Evolutionary conservation across 176 grass and related monocot genomes (phyloP).

Genomic region (Microstegium vimineum): DNA sequence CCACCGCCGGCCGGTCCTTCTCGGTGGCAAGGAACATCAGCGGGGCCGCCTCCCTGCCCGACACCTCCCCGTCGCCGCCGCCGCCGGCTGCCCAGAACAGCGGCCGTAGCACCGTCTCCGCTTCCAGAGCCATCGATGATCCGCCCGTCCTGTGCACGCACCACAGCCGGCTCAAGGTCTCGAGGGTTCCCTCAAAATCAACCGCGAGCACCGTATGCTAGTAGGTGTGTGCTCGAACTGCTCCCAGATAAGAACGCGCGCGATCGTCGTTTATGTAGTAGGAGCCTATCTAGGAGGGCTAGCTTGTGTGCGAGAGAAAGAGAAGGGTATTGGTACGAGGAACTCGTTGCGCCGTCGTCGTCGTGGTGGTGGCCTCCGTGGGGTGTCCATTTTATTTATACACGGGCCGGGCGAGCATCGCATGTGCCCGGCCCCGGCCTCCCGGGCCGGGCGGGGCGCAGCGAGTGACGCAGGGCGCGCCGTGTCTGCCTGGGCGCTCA

Average conservation of each 20-base stretch:
- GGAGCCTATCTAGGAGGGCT: too few species aligned
- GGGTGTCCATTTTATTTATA: too few species aligned
- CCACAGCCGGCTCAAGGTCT: neutral
- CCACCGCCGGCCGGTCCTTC: constrained; percentile 13
- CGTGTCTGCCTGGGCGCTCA: too few species aligned
- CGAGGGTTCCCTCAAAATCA: neutral
- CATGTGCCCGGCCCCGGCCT: too few species aligned
- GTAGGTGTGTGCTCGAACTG: too few species aligned
- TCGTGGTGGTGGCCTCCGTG: too few species aligned
- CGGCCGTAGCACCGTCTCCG: neutral
- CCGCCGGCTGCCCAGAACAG: neutral
- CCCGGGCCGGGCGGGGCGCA: too few species aligned
- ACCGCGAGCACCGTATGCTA: neutral
- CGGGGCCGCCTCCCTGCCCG: neutral
- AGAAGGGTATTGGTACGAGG: too few species aligned
- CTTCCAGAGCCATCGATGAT: neutral
- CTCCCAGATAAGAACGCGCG: neutral
- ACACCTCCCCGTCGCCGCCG: neutral
- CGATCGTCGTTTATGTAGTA: neutral
- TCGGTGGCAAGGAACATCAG: constrained; percentile 24
- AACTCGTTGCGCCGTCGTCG: too few species aligned
- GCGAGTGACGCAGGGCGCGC: too few species aligned
- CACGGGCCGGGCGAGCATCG: too few species aligned
- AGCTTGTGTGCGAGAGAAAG: too few species aligned
- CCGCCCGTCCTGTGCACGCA: neutral